Evolutionary conservation across 345 rosid genomes (phyloP), one percentile per base, ranked within the genome.

Genomic region (Gossypium bickii): DNA sequence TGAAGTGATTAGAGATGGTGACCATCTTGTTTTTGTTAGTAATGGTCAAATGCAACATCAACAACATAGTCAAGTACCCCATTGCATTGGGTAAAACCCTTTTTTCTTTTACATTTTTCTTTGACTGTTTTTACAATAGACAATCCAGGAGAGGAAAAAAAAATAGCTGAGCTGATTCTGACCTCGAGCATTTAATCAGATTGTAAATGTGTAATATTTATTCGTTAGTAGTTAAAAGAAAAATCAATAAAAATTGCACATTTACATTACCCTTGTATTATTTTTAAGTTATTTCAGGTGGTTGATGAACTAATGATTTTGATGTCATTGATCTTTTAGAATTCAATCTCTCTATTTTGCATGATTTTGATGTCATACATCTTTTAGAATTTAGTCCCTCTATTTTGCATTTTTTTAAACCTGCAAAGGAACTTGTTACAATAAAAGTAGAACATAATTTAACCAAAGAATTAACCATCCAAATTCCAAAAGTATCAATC

Each of bases 1-100:
- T 24, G 90, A 81, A 29, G 90, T 91, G 41, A 83, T 92, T n/a
- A 85, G 95, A 86, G 98, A 94, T 45, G 96, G 92, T 2, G 97
- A 95, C 76, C 92, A 85, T 85, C 92, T 95, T 25, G 52, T 89
- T 64, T 88, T 91, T 76, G 81, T 76, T 16, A 72, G 80, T 48
- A 71, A 78, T 58, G 81, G 69, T 73, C 70, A 22, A 53, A 47
- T 20, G 24, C 51, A 64, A 34, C 65, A 75, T 22, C 64, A 73
- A 38, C 65, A 72, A 29, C 55, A 65, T 44, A 13, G 38, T 25
- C 71, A 53, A 59, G 48, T 58, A 44, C 16, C 75, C 25, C 48
- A 27, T 3, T 63, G 47, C 48, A 73, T 71, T 62, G 77, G 49
- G 29, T 48, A n/a, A 62, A 59, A 9, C 68, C 4, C 0, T 3